phyloP scores from a whole-genome alignment of 179 eudicot species.

The Spergularia azorica region DNA sequence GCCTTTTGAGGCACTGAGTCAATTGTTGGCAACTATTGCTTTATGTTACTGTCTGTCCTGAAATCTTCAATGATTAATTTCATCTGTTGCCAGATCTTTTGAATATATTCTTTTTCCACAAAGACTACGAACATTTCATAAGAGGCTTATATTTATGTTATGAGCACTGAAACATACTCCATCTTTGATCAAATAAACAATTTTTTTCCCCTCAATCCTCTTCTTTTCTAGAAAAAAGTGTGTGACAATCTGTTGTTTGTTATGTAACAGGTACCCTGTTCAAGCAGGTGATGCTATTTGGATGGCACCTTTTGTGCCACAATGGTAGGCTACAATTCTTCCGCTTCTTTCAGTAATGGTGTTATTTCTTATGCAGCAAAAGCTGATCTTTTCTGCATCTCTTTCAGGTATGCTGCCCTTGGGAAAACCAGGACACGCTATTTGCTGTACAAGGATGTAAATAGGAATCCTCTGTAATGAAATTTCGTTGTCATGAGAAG shows the following conservation, averaged over 20 bases:
- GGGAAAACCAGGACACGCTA: slow-evolving; percentile 86
- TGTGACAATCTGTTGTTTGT: neutral
- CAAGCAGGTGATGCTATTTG: slow-evolving; percentile 95
- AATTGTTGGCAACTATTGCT: neutral
- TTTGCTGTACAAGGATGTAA: slow-evolving; percentile 92
- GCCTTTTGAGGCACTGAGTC: no score
- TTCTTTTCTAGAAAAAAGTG: neutral
- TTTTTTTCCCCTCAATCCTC: neutral
- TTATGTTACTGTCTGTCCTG: neutral
- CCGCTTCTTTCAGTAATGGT: slow-evolving; percentile 1
- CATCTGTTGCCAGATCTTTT: neutral
- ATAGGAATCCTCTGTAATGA: slow-evolving; percentile 72
- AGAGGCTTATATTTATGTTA: neutral
- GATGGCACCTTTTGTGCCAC: slow-evolving; percentile 99
- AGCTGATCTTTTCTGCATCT: slow-evolving; percentile 19
- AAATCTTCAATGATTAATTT: neutral
- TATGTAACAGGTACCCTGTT: slow-evolving; percentile 79
- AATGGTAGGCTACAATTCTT: slow-evolving; percentile 57
- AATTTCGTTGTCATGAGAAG: neutral
- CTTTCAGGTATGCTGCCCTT: slow-evolving; percentile 93
- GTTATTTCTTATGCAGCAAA: neutral
- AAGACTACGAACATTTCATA: no score
- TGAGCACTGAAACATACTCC: neutral
- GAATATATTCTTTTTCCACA: neutral
- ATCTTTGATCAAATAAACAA: neutral